Conservation (phyloP, 2,329 filamentous ascomycete genomes). For the Knufia fluminis region DNA sequence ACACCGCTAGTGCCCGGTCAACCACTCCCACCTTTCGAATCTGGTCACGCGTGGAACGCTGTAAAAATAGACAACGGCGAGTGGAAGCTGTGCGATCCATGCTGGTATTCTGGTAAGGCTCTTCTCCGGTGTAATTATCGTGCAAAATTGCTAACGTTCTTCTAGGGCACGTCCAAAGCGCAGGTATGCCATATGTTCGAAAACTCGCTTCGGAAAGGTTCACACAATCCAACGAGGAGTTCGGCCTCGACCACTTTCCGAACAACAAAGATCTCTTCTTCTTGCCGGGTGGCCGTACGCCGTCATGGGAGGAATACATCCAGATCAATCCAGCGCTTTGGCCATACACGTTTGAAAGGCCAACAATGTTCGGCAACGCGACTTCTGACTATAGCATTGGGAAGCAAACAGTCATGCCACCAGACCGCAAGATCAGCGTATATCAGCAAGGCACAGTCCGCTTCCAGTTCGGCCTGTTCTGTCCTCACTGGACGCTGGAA, state of each 20-base stretch:
- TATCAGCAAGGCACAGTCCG: conserved; percentile 50
- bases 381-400: conserved; percentile 44
- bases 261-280: conserved; percentile 59
- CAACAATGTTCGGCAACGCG: conserved; percentile 39
- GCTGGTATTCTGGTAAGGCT: conserved; percentile 53
- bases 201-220: conserved; percentile 57
- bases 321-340: conserved; percentile 46
- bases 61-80: conserved; percentile 75
- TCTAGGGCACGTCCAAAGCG: conserved; percentile 57
- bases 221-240: conserved; percentile 63
- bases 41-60: conserved; percentile 84
- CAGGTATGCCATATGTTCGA: conserved; percentile 53
- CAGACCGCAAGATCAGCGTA: conserved; percentile 51
- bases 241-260: conserved; percentile 75
- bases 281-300: conserved; percentile 57
- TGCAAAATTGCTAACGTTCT: conserved; percentile 35
- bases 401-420: conserved; percentile 53
- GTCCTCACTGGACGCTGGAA: conserved; percentile 73
- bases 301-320: conserved; percentile 76
- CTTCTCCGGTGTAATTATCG: no score
- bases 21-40: conserved; percentile 53
- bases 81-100: conserved; percentile 87
- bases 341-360: conserved; percentile 34
- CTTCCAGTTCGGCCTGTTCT: conserved; percentile 72
- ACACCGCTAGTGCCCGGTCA: conserved; percentile 53